Evolutionary conservation across 2,329 filamentous ascomycete species (phyloP), one percentile per base, ranked within the genome.

Genomic region (Phaeosphaeriaceae sp.): DNA sequence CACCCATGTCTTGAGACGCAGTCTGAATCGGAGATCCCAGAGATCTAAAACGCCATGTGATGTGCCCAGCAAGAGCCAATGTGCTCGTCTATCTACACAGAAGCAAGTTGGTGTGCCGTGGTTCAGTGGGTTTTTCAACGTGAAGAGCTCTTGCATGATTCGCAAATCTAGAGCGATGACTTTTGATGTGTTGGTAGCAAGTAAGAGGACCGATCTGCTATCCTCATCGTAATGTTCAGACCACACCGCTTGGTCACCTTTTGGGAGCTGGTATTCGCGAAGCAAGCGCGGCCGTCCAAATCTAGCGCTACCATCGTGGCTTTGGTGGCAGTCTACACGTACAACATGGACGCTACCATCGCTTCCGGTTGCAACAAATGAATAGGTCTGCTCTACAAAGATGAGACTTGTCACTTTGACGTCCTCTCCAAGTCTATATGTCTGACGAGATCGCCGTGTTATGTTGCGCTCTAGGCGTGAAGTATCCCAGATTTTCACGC

Each of bases 1-100:
- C 1, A 91, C 91, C 91, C 92, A 97, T 12, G 87, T 89, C 70
- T 90, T 92, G 18, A 97, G 79, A 17, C 91, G 85, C 62, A 97
- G 83, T 58, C 86, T 88, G 79, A 99, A 99, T n/a, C 94, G 88
- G 33, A 99, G 80, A 73, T 99, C 94, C 94, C 94, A 99, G 1
- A 99, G 81, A 68, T 96, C 89, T 6, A 99, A 79, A 21, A 97
- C 87, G 29, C 95, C 94, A 68, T 97, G 92, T 0, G 91, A 90
- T 0, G 95, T 99, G 29, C 92, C 94, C 0, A 97, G 77, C 1
- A 96, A 82, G 3, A 99, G 79, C 94, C 94, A 99, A 66, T 94
- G 92, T 42, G 89, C 87, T 67, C 87, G 90, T 48, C 85, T 83
- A 66, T 97, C 92, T 26, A 96, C 82, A 64, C 89, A 93, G 73